phyloP scores from a whole-genome alignment of 2,329 filamentous ascomycete genomes.

The Diplodia mutila region DNA sequence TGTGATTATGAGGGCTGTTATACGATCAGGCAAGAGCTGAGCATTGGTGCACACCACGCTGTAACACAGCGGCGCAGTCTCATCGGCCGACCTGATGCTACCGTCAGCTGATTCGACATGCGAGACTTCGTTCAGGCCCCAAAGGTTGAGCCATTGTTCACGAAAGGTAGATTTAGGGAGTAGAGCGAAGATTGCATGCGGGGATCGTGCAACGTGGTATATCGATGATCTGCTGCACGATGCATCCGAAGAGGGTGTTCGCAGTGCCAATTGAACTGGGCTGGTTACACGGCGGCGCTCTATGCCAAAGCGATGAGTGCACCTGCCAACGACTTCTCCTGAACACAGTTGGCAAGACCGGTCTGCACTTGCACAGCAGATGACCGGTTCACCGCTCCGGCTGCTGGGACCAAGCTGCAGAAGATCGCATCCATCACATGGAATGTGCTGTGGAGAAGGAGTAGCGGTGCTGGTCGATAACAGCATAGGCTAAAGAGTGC shows the following conservation, averaged over 20 bases:
- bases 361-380: not conserved
- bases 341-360: not conserved
- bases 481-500: constrained; percentile 2
- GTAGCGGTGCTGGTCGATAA: not conserved
- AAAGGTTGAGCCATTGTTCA: not conserved
- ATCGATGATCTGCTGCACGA: constrained; percentile 10
- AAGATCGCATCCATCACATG: not conserved
- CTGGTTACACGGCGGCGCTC: not conserved
- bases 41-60: not conserved
- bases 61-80: not conserved
- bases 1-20: not conserved
- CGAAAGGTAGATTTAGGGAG: not conserved
- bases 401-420: not conserved
- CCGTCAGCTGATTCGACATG: not conserved
- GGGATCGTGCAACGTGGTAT: not conserved
- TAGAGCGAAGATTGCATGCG: not conserved
- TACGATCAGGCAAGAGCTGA: not conserved
- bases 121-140: not conserved
- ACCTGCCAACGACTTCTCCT: not conserved
- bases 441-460: not conserved
- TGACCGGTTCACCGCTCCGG: not conserved
- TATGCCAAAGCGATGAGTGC: not conserved
- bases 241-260: not conserved
- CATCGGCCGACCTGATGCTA: not conserved
- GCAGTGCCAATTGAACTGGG: not conserved